These are phyloP conservation scores for Pseudopyricularia cyperi DNA, from an alignment of 2,329 filamentous ascomycete species.

Conservation along the genomic window DNA sequence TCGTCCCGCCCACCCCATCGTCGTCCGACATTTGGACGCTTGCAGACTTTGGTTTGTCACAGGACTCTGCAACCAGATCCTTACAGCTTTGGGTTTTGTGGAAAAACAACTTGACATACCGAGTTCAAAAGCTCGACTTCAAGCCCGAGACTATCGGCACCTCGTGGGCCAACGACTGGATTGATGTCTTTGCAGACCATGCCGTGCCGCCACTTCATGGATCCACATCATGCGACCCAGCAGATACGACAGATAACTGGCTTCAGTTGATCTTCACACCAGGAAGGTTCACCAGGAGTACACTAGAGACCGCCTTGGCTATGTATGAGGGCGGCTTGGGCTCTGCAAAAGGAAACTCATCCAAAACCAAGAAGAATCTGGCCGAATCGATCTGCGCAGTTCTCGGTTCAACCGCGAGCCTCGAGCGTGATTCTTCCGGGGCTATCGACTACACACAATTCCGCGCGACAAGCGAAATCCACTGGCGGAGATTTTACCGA, in stretches of 20 bases:
- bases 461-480: slow-evolving; percentile 58
- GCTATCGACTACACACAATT: slow-evolving; percentile 67
- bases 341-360: slow-evolving; percentile 21
- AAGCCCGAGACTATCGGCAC: slow-evolving; percentile 48
- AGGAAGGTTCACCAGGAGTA: slow-evolving; percentile 65
- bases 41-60: slow-evolving; percentile 58
- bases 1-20: slow-evolving; percentile 57
- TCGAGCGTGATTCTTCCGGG: slow-evolving; percentile 48
- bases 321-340: slow-evolving; percentile 62
- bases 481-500: slow-evolving; percentile 86
- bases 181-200: slow-evolving; percentile 49
- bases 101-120: slow-evolving; percentile 73
- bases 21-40: slow-evolving; percentile 69
- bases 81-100: slow-evolving; percentile 58
- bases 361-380: slow-evolving; percentile 41
- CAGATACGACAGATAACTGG: slow-evolving; percentile 74
- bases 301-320: slow-evolving; percentile 68
- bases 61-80: slow-evolving; percentile 27
- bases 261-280: slow-evolving; percentile 71
- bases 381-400: slow-evolving; percentile 65
- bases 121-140: slow-evolving; percentile 62
- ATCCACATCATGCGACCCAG: slow-evolving; percentile 49
- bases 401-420: slow-evolving; percentile 54
- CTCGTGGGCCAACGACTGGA: slow-evolving; percentile 60
- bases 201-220: slow-evolving; percentile 38